These are phyloP conservation scores for Fraxinus sp. DNA, from an alignment of 305 asterid species.

Conservation along the genomic window DNA sequence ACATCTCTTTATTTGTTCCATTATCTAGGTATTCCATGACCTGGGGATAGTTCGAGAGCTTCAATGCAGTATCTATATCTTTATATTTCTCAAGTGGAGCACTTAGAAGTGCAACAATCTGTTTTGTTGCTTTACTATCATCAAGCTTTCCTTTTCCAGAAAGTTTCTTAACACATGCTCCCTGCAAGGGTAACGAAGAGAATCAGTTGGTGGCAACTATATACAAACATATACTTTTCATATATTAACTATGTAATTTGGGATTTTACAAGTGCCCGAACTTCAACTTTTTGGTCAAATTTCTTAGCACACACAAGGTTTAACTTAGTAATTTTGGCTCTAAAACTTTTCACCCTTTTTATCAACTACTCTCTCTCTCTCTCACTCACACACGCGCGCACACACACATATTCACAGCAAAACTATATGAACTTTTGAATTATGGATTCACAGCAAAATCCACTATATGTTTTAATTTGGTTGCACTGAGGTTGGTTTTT, in stretches of 20 bases:
- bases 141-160: conserved; percentile 80
- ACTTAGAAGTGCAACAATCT: conserved; percentile 87
- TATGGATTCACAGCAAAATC: neutral
- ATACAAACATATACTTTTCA: neutral
- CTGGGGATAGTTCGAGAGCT: conserved; percentile 83
- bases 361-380: neutral
- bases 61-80: conserved; percentile 86
- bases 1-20: conserved; percentile 88
- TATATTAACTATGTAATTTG: neutral
- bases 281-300: neutral
- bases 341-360: neutral
- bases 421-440: neutral
- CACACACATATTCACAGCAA: neutral
- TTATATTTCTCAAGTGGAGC: conserved; percentile 95
- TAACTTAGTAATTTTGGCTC: neutral
- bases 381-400: neutral
- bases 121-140: conserved; percentile 83
- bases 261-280: neutral
- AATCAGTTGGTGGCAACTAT: conserved; percentile 20
- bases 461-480: neutral
- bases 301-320: neutral
- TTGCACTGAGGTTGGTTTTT: neutral
- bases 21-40: conserved; percentile 79
- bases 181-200: conserved; percentile 55
- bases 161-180: conserved; percentile 78